Base-by-base conservation (phyloP, 192 early-diverging fungal species). In the Chytriomyces sp. region DNA sequence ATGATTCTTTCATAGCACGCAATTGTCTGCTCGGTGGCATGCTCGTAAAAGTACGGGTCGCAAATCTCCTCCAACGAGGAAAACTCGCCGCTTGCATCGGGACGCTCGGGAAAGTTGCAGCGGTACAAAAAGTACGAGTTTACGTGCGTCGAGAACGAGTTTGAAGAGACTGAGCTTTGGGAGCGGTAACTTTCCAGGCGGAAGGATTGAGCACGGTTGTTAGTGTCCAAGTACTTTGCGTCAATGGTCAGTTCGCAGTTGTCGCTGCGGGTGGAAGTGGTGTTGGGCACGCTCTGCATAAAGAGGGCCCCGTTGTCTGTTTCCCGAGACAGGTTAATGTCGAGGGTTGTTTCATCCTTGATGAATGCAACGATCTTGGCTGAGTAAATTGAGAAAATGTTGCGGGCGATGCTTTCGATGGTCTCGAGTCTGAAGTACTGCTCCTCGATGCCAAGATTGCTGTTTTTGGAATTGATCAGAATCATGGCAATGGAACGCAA, bases 401-500 rank as follows among this genome's bases (percentile, higher is more conserved):
- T 94, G 75, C 93, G 91, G 57, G 93, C 94, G 73, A 98, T 94
- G 50, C 92, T 92, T 68, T 95, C 93, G 45, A 94, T 91, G 28
- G 86, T 86, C 88, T 98, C 96, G 61, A 92, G 85, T 82, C 92
- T 90, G 86, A 97, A 98, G 89, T 98, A 98, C 87, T 94, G 91
- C 88, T 98, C 97, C 83, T 98, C 97, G 77, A 98, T 95, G 64
- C 95, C 95, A 45, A 98, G 91, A 79, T 97, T 94, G 75, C 92
- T 95, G 82, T 35, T 35, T 69, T 57, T 13, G 20, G 53, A n/a
- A 20, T 57, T 20, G 20, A 24, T 47, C 16, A 26, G 11, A 35
- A 64, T 49, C 24, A 60, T 68, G 2, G 26, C 28, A 44, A 6
- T 64, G 2, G 8, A 45, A 3, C 16, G 45, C 6, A 18, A 10